Evolutionary conservation across 768 basidiomycete genomes (phyloP).

Genomic region (Tremella yokohamensis): DNA sequence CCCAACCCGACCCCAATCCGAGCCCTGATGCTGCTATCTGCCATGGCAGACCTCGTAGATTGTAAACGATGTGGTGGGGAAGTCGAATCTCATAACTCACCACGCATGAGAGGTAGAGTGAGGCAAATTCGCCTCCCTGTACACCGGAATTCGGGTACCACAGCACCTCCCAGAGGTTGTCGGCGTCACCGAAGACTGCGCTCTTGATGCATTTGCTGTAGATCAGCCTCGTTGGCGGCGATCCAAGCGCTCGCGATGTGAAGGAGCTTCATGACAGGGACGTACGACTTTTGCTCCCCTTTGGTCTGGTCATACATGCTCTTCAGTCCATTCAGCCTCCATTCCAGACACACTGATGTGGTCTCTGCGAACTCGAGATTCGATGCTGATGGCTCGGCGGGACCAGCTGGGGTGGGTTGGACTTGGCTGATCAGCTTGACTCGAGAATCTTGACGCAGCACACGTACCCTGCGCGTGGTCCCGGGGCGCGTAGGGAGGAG

Average conservation of each 20-base stretch:
- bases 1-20: too few relatives aligned
- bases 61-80: too few relatives aligned
- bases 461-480: slow-evolving; percentile 25
- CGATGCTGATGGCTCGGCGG: slow-evolving; percentile 1
- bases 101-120: slow-evolving; percentile 77
- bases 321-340: slow-evolving; percentile 70
- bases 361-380: slow-evolving; percentile 48
- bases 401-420: neutral
- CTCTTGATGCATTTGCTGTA: slow-evolving; percentile 68
- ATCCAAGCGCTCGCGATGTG: neutral
- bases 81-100: slow-evolving; percentile 53
- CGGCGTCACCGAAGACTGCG: slow-evolving; percentile 55
- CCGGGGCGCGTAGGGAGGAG: slow-evolving; percentile 25
- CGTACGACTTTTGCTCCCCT: slow-evolving; percentile 52
- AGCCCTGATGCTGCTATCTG: too few relatives aligned
- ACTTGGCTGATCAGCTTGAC: slow-evolving; percentile 17
- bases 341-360: slow-evolving; percentile 57
- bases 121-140: slow-evolving; percentile 61
- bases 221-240: neutral
- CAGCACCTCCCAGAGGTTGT: slow-evolving; percentile 59
- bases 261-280: neutral
- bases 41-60: too few relatives aligned
- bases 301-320: slow-evolving; percentile 69
- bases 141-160: slow-evolving; percentile 80
- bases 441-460: too few relatives aligned